A percentile compares a stretch with the other conserved stretches of the same genome.
Conservation (phyloP, 1,139 yeast species). For the Dujonia santamariae region DNA sequence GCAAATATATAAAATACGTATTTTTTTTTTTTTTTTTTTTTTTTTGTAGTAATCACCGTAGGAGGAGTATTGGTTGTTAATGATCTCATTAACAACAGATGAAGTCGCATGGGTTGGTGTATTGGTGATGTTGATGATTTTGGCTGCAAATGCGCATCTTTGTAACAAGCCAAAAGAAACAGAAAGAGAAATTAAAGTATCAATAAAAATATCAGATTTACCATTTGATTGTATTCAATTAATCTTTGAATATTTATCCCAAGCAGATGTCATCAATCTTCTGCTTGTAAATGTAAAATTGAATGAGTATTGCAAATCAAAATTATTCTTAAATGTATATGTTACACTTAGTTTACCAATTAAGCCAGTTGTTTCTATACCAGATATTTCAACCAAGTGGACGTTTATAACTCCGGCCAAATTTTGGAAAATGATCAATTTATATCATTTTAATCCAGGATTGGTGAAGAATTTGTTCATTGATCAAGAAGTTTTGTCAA, state of each 20-base stretch:
- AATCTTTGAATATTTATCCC: conserved; percentile 11
- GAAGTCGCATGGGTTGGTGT: too few species aligned
- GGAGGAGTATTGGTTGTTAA: neutral
- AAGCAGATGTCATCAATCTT: conserved; percentile 10
- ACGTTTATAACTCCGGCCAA: conserved; percentile 1
- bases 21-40: neutral
- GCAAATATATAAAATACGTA: neutral
- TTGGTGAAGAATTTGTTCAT: conserved; percentile 1
- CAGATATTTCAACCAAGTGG: conserved; percentile 4
- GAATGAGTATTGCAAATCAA: conserved; percentile 5
- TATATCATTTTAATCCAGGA: conserved; percentile 5
- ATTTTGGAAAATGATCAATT: conserved; percentile 7
- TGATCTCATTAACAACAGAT: neutral
- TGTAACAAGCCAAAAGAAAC: too few species aligned
- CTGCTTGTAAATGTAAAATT: conserved; percentile 9
- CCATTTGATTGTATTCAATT: conserved; percentile 9
- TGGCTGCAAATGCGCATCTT: neutral
- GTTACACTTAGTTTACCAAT: conserved; percentile 6
- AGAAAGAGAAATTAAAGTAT: neutral
- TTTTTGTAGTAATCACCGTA: neutral
- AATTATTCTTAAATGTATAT: conserved; percentile 9
- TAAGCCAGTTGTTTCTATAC: neutral
- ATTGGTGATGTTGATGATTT: too few species aligned
- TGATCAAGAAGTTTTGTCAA: neutral
- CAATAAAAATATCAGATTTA: conserved; percentile 3